Base-by-base conservation (phyloP, 208 protist genomes). In the Hexamita inflata region DNA sequence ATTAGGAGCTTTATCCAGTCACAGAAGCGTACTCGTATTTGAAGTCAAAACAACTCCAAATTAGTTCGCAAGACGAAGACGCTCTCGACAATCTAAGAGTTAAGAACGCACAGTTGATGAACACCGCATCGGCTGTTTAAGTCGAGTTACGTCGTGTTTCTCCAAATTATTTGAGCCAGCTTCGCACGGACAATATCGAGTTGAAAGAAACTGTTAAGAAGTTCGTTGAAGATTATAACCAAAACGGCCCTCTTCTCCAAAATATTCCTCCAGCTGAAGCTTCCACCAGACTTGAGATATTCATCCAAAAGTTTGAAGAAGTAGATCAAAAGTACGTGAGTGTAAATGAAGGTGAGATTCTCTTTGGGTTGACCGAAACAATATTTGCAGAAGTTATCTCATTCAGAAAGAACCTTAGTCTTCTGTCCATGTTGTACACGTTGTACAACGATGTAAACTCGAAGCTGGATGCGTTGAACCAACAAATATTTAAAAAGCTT, bases 41-140 rank as follows among this genome's bases (percentile, higher is more conserved):
- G n/a, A 84, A 89, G 80, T 84, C 86, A 34, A 91, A 93, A 83
- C 88, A 86, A 42, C 84, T 89, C 0, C 79, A 81, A 59, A 87
- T 96, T 59, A 85, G 89, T n/a, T 94, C 94, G 84, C 91, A 94
- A 73, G 93, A 96, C 84, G 80, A 86, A 53, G 91, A 95, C 75
- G 86, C 87, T 77, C 87, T 94, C n/a, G 85, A 90, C 78, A 88
- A 93, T 74, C 85, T 96, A 70, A 86, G 88, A 42, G 87, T 88
- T 76, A 87, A 88, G 78, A 94, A 91, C 90, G 82, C 87, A 49
- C 91, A 92, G 77, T 84, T 94, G 59, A 88, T 89, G 74, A 84
- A 83, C 78, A 60, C 85, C 26, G 89, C 88, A 28, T 83, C 88
- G 76, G 78, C 83, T 29, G 85, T 89, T 59, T 88, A 88, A 15